These are phyloP conservation scores for Scedosporium apiospermum DNA, from an alignment of 2,329 filamentous ascomycete genomes.

Conservation along the genomic window DNA sequence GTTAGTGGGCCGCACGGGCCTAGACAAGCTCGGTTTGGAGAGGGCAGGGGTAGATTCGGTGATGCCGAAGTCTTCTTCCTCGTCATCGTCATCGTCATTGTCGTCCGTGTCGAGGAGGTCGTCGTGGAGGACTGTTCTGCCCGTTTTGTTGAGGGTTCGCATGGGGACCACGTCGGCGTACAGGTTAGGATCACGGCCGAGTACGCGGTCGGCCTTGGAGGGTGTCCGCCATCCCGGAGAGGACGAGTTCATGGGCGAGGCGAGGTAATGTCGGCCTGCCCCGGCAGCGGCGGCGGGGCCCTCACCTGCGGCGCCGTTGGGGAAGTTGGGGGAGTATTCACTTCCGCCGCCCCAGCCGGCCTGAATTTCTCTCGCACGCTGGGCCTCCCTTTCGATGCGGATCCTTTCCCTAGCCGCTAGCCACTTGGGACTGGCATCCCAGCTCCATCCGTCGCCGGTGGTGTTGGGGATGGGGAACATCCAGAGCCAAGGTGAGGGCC, in stretches of 20 bases:
- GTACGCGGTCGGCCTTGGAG: constrained; percentile 49
- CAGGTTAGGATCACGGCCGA: constrained; percentile 46
- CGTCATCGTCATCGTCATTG: constrained; percentile 26
- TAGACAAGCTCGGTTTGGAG: constrained; percentile 10
- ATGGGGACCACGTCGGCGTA: constrained; percentile 40
- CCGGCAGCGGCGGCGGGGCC: constrained; percentile 10
- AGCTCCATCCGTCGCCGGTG: constrained; percentile 85
- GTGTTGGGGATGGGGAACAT: constrained; percentile 73
- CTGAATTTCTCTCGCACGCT: constrained; percentile 52
- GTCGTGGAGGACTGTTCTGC: constrained; percentile 24
- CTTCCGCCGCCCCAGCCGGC: constrained; percentile 54
- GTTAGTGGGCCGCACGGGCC: constrained; percentile 10
- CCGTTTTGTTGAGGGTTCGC: constrained; percentile 35
- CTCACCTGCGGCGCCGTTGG: constrained; percentile 6
- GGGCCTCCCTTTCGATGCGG: constrained; percentile 45
- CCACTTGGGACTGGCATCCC: constrained; percentile 81
- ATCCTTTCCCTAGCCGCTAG: constrained; percentile 58
- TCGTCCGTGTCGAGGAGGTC: constrained; percentile 26
- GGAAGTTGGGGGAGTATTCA: constrained; percentile 12
- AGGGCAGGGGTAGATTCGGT: constrained; percentile 14
- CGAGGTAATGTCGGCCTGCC: constrained; percentile 18
- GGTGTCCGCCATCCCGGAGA: constrained; percentile 27
- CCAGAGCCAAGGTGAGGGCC: constrained; percentile 65
- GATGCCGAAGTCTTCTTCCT: constrained; percentile 35
- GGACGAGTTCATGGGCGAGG: constrained; percentile 21